Conservation (phyloP, 805 yeast genomes). For the Yarrowia keelungensis region DNA sequence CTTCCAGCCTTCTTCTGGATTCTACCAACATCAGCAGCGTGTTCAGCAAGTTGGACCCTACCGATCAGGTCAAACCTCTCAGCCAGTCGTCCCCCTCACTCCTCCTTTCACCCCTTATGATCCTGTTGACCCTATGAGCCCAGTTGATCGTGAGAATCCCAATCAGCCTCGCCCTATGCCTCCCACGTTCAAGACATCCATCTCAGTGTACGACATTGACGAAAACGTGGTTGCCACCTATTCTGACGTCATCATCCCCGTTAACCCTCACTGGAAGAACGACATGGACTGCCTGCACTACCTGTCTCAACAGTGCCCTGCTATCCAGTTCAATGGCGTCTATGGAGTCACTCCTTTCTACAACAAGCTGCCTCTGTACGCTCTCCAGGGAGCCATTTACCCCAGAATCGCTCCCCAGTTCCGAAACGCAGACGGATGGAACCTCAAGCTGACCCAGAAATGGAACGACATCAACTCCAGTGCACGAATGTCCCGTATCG, state of each 20-base stretch:
- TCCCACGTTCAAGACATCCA: not conserved
- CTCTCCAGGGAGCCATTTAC: slow-evolving; percentile 1
- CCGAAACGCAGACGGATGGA: not conserved
- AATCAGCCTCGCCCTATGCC: not conserved
- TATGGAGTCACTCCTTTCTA: not conserved
- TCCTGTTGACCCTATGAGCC: no score
- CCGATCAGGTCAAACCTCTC: no score
- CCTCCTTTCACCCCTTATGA: not conserved
- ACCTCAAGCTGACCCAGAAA: not conserved
- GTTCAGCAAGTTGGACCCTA: no score
- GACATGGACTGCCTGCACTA: not conserved
- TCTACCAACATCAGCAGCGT: no score
- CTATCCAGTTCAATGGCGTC: not conserved
- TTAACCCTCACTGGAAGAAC: not conserved
- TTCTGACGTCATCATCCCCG: not conserved
- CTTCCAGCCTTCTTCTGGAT: no score
- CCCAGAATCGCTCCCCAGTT: not conserved
- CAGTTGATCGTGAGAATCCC: no score
- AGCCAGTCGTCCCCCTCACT: no score
- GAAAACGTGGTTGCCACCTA: not conserved
- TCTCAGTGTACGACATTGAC: not conserved
- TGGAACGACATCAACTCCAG: not conserved
- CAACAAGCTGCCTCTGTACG: not conserved
- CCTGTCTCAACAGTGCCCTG: not conserved
- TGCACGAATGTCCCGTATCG: not conserved